Evolutionary conservation across 1,284 basidiomycete genomes (phyloP), one percentile per base, ranked within the genome.

Genomic region (Clitocybe nebularis): DNA sequence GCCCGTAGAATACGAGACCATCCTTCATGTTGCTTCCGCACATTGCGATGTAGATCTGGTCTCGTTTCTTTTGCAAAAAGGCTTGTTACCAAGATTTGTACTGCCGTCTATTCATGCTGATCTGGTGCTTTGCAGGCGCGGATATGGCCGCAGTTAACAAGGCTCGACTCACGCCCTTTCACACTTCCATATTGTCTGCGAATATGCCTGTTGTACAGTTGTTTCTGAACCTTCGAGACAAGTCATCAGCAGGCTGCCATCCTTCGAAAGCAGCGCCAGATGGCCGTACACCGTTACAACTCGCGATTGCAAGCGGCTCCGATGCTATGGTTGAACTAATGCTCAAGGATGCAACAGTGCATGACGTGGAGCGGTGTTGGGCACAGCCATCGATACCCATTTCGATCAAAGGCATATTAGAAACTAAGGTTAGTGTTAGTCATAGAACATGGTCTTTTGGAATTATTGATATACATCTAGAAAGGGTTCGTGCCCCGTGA

Each of bases 291-390:
- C 65, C 64, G n/a, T 54, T 67, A 36, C 62, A 64, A 46, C 49
- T 68, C 16, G 64, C 65, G 5, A 58, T 68, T 43, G 51, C 51
- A n/a, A 58, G 62, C 42, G 44, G 52, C 14, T 57, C 52, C 22
- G 36, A 48, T 10, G 48, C 59, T 8, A 60, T 62, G 36, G 54
- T 67, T 13, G 47, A 60, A 22, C 53, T 68, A 38, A 43, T 67
- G 33, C 51, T 63, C 14, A 66, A 64, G 41, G 57, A 67, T 41
- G 66, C 65, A 4, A 65, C 65, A 9, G 63, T 65, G 13, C 64
- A 66, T 41, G 61, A 67, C 36, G 64, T 64, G 10, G 55, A 62
- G 41, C 49, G 53, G 26, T 64, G 60, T 41, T 66, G 61, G 59
- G 52, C 54, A 32, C 48, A 29, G 14, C 26, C 26, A 4, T 8